phyloP scores from a whole-genome alignment of 352 stramenopile genomes.

The Thalassiosira hispida region DNA sequence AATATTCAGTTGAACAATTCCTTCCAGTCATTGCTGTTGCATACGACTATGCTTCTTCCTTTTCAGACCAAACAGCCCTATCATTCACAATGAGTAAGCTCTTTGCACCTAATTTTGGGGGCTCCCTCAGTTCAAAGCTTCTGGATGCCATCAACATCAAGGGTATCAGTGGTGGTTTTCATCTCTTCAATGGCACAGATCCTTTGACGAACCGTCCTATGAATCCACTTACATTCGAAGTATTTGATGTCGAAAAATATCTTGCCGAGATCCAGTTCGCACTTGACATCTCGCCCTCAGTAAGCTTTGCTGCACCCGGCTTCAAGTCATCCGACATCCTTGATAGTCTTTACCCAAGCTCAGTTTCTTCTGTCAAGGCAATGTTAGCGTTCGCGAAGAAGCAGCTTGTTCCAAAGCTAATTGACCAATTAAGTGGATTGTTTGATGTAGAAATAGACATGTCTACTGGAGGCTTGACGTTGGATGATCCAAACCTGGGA shows the following conservation, averaged over 20 bases:
- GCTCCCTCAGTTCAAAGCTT: not conserved
- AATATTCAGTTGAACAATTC: slow-evolving; percentile 4
- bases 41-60: slow-evolving; percentile 6
- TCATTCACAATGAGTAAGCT: slow-evolving; percentile 14
- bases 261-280: not conserved
- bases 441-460: slow-evolving; percentile 37
- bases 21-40: slow-evolving; percentile 9
- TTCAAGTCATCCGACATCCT: slow-evolving; percentile 10
- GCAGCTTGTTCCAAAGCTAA: slow-evolving; percentile 27
- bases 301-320: not conserved
- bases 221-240: not conserved
- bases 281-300: not conserved
- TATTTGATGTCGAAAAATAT: slow-evolving; percentile 16
- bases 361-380: slow-evolving; percentile 24
- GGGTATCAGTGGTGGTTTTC: not conserved
- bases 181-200: slow-evolving; percentile 6
- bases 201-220: not conserved
- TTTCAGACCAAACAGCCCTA: not conserved
- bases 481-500: slow-evolving; percentile 1
- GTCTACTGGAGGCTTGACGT: slow-evolving; percentile 4
- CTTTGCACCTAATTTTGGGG: slow-evolving; percentile 10
- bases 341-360: slow-evolving; percentile 16
- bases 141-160: not conserved
- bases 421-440: slow-evolving; percentile 21
- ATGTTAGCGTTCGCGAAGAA: slow-evolving; percentile 34